Percentiles rank a stretch among this genome's conserved stretches.
Evolutionary conservation across 1,284 basidiomycete species (phyloP).

Genomic region (Cutaneotrichosporon curvatum): DNA sequence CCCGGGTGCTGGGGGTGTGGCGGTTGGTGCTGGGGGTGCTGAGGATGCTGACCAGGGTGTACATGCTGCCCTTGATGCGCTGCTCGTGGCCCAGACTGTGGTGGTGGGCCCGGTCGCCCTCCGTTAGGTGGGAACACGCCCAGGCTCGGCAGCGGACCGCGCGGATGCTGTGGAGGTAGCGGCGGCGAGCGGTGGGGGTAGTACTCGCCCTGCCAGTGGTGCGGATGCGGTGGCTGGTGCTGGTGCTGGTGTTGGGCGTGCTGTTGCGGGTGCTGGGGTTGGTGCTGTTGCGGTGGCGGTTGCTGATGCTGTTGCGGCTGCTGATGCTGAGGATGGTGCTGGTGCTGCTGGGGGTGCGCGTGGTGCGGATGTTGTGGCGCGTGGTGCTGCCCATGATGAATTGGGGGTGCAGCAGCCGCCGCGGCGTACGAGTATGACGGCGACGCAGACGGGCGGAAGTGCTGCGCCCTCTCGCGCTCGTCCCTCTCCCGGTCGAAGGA

Average conservation of each 20-base stretch:
- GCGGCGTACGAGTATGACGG: slow-evolving; percentile 12
- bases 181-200: too few species aligned
- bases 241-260: too few species aligned
- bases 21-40: not conserved
- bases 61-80: not conserved
- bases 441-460: slow-evolving; percentile 1
- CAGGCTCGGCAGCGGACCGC: slow-evolving; percentile 4
- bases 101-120: too few species aligned
- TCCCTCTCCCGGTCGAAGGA: slow-evolving; percentile 1
- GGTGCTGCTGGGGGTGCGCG: too few species aligned
- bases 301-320: too few species aligned
- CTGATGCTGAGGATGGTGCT: too few species aligned
- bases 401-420: slow-evolving; percentile 2
- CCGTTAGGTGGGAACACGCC: slow-evolving; percentile 11
- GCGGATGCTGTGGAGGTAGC: not conserved
- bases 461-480: not conserved
- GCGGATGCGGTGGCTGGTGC: too few species aligned
- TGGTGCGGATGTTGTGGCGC: too few species aligned
- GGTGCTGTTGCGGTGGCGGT: too few species aligned
- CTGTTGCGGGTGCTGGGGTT: too few species aligned
- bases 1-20: not conserved
- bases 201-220: too few species aligned
- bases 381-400: too few species aligned
- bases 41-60: not conserved
- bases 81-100: not conserved